Percentiles rank a stretch among this genome's conserved stretches.
These are phyloP conservation scores for Lipomyces sp. DNA, from an alignment of 805 yeast species.

Conservation along the genomic window DNA sequence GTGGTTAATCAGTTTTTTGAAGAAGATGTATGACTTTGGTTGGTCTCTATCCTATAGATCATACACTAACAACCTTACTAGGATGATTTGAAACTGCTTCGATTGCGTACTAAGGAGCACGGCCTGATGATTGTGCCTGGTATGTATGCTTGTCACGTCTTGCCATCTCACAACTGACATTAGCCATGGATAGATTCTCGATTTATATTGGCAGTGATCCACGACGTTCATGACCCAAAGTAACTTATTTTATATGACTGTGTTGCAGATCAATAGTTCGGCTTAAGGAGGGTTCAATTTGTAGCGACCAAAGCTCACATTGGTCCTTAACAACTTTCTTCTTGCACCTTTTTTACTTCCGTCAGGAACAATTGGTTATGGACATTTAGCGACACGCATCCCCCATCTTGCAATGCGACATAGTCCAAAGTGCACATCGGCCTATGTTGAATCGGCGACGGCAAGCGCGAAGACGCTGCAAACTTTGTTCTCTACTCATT, in stretches of 20 bases:
- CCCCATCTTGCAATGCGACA: no score
- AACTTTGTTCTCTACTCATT: no score
- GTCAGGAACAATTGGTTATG: no score
- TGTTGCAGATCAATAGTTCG: neutral
- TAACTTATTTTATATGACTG: neutral
- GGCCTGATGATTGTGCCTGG: slow-evolving; percentile 37
- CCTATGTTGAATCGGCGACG: no score
- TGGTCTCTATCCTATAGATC: neutral
- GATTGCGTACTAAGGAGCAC: slow-evolving; percentile 33
- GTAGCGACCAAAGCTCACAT: neutral
- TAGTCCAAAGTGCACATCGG: no score
- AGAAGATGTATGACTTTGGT: slow-evolving; percentile 17
- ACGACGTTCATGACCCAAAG: slow-evolving; percentile 14
- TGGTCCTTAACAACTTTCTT: no score
- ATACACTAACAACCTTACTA: neutral
- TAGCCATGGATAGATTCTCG: slow-evolving; percentile 16
- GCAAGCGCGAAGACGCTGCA: no score
- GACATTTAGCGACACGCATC: no score
- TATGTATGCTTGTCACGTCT: neutral
- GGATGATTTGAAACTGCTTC: slow-evolving; percentile 30
- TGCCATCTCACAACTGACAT: neutral
- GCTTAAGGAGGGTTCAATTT: neutral
- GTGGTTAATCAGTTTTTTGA: slow-evolving; percentile 23
- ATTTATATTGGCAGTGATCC: slow-evolving; percentile 29
- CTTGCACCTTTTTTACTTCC: no score